Percentiles rank a stretch among this genome's conserved stretches.
Conservation (phyloP, 352 stramenopile species). For the Globisporangium yorkense region DNA sequence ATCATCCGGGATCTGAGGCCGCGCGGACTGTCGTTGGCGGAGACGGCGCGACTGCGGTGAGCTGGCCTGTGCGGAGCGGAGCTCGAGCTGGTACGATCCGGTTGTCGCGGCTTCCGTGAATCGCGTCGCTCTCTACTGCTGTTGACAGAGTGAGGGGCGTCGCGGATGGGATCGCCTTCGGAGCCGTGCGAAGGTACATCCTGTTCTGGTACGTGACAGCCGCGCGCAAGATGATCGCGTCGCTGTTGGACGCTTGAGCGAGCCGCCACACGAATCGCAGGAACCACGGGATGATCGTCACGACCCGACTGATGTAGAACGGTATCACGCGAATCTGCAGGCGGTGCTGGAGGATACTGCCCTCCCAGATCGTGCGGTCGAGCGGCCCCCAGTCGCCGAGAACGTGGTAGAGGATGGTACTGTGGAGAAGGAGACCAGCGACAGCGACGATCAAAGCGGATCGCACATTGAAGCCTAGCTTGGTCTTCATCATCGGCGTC, state of each 20-base stretch:
- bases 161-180: neutral
- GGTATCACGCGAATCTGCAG: conserved; percentile 9
- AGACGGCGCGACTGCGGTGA: neutral
- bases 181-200: neutral
- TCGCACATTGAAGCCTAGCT: conserved; percentile 14
- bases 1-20: neutral
- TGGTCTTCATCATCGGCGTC: conserved; percentile 16
- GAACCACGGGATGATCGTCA: conserved; percentile 10
- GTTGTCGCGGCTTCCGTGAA: neutral
- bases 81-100: neutral
- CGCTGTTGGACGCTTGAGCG: conserved; percentile 6
- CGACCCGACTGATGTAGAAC: conserved; percentile 15
- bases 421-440: neutral
- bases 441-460: conserved; percentile 1
- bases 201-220: conserved; percentile 16
- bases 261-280: conserved; percentile 4
- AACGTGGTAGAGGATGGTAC: conserved; percentile 1
- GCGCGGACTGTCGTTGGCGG: neutral
- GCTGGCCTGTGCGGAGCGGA: neutral
- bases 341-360: neutral
- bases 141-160: too few species aligned
- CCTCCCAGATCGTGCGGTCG: conserved; percentile 10
- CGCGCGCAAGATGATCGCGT: conserved; percentile 18
- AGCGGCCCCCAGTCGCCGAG: conserved; percentile 5
- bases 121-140: neutral